These are phyloP conservation scores for Aspergillus niger DNA, from an alignment of 2,329 filamentous ascomycete species.

Conservation along the genomic window DNA sequence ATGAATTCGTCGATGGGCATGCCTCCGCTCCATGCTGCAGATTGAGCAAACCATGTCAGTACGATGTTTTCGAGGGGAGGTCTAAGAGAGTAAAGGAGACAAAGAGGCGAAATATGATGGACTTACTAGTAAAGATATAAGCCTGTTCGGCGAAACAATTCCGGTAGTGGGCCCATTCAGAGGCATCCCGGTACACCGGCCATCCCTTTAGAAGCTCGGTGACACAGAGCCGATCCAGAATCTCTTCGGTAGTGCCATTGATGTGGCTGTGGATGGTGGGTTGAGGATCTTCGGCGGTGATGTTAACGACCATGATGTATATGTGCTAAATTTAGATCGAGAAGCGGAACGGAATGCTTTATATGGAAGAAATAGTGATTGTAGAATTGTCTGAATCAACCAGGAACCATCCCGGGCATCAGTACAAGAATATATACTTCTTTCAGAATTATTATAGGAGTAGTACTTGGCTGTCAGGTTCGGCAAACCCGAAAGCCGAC, in stretches of 20 bases:
- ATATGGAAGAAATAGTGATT: background rate
- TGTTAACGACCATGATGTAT: conserved; percentile 5
- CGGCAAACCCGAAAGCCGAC: conserved; percentile 1
- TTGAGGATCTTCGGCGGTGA: conserved; percentile 8
- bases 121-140: conserved; percentile 5
- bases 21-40: background rate
- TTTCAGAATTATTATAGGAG: background rate
- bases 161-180: conserved; percentile 8
- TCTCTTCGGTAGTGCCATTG: conserved; percentile 7
- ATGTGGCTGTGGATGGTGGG: conserved; percentile 9
- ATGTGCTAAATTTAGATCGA: background rate
- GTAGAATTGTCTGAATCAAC: background rate
- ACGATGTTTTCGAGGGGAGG: background rate
- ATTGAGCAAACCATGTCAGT: background rate
- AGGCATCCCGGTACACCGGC: conserved; percentile 9
- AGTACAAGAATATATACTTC: background rate
- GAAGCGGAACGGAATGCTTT: background rate
- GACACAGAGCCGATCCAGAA: conserved; percentile 6
- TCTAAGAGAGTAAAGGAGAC: background rate
- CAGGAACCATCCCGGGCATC: background rate
- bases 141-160: conserved; percentile 9
- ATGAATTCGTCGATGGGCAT: conserved; percentile 10
- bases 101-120: background rate
- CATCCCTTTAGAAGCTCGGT: conserved; percentile 9
- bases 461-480: background rate